Evolutionary conservation across 768 basidiomycete species (phyloP).

Genomic region (Gelatoporia subvermispora): DNA sequence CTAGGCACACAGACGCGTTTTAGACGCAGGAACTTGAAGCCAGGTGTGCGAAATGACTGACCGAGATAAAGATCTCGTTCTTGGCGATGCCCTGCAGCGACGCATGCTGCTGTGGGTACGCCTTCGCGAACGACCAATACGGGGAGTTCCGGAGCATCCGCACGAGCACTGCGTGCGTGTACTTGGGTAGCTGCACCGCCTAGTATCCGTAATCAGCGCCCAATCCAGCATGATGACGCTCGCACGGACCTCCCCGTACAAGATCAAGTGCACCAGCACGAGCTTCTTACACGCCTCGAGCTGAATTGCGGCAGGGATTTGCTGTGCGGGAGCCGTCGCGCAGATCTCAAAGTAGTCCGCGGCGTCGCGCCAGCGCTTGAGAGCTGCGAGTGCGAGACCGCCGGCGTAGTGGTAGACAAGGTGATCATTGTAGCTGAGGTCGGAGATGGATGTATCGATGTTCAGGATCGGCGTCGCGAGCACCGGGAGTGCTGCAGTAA

Average conservation of each 20-base stretch:
- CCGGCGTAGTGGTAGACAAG: conserved; percentile 83
- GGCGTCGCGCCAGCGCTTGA: conserved; percentile 65
- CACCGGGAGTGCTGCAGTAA: conserved; percentile 53
- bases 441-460: conserved; percentile 55
- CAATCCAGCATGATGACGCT: no score
- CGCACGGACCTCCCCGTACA: conserved; percentile 61
- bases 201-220: conserved; percentile 12
- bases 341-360: conserved; percentile 80
- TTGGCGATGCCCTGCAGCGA: conserved; percentile 42
- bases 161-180: conserved; percentile 53
- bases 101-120: conserved; percentile 55
- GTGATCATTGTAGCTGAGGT: conserved; percentile 74
- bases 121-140: conserved; percentile 58
- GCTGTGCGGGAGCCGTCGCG: conserved; percentile 38
- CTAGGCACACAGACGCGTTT: conserved; percentile 25
- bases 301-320: conserved; percentile 65
- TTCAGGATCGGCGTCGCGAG: conserved; percentile 60
- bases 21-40: not conserved
- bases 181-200: conserved; percentile 60
- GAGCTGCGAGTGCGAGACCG: conserved; percentile 58
- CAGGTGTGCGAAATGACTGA: conserved; percentile 24
- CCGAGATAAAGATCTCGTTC: conserved; percentile 48
- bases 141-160: conserved; percentile 64
- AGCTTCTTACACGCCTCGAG: conserved; percentile 87
- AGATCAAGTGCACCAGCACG: conserved; percentile 71